A percentile compares a stretch with the other conserved stretches of the same genome.
Evolutionary conservation across 306 rosid genomes (phyloP).

Genomic region (Coriaria nepalensis): DNA sequence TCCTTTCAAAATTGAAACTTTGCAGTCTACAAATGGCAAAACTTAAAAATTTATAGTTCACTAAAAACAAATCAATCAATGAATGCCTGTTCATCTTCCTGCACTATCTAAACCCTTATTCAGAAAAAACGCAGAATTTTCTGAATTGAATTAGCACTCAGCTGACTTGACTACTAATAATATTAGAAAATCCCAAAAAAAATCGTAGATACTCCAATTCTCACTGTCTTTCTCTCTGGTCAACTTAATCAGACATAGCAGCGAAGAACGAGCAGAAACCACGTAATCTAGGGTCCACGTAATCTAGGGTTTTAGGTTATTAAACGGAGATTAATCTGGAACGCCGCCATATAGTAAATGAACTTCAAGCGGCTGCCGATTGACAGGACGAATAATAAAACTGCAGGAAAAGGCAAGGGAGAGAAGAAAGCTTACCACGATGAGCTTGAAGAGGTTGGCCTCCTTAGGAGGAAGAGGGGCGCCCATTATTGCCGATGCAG

Average conservation of each 20-base stretch:
- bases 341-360: slow-evolving; percentile 8
- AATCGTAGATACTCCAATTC: slow-evolving; percentile 5
- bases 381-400: not conserved
- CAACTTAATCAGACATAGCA: too few species aligned
- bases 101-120: too few species aligned
- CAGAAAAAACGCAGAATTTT: too few species aligned
- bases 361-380: slow-evolving; percentile 15
- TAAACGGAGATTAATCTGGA: not conserved
- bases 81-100: too few species aligned
- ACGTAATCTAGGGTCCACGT: slow-evolving; percentile 38
- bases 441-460: slow-evolving; percentile 97
- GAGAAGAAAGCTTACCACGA: slow-evolving; percentile 56
- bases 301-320: slow-evolving; percentile 40
- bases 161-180: slow-evolving; percentile 2
- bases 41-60: too few species aligned
- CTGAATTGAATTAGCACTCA: not conserved
- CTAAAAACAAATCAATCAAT: too few species aligned
- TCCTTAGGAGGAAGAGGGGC: slow-evolving; percentile 85
- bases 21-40: too few species aligned
- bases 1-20: too few species aligned
- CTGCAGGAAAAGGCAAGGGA: not conserved
- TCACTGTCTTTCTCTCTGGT: too few species aligned
- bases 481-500: slow-evolving; percentile 49
- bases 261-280: not conserved
- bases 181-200: not conserved